A percentile compares a stretch with the other conserved stretches of the same genome.
phyloP scores from a whole-genome alignment of 495 filamentous ascomycete species.

The Parathielavia hyrcaniae region DNA sequence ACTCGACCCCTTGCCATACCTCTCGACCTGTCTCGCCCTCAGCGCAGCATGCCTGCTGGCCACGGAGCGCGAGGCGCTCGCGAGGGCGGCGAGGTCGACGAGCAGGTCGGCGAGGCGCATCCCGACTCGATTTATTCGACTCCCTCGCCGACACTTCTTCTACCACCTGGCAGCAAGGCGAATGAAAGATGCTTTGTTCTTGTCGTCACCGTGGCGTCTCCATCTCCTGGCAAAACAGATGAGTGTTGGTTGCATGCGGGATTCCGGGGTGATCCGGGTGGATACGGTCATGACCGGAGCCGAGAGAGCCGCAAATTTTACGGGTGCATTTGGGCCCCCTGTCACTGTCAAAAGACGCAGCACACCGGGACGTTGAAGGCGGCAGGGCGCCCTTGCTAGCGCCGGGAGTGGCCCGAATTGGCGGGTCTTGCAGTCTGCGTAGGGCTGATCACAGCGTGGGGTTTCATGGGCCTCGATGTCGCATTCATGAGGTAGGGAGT shows the following conservation, averaged over 20 bases:
- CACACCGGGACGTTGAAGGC: not conserved
- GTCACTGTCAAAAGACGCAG: too few species aligned
- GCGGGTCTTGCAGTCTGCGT: slow-evolving; percentile 11
- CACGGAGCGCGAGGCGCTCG: slow-evolving; percentile 69
- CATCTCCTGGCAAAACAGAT: not conserved
- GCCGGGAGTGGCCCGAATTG: slow-evolving; percentile 16
- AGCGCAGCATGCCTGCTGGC: slow-evolving; percentile 74
- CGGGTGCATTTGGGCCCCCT: slow-evolving; percentile 5
- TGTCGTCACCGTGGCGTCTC: not conserved
- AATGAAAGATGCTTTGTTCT: not conserved
- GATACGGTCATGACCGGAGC: not conserved
- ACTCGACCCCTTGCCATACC: slow-evolving; percentile 70
- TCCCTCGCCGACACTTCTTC: not conserved
- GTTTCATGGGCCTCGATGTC: not conserved
- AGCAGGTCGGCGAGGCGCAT: slow-evolving; percentile 51
- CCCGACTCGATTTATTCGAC: slow-evolving; percentile 1
- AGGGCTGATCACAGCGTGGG: not conserved
- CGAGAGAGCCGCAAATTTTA: slow-evolving; percentile 18
- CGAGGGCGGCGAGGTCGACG: slow-evolving; percentile 71
- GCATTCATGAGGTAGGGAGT: too few species aligned
- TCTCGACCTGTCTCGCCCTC: slow-evolving; percentile 68
- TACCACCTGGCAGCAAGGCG: not conserved
- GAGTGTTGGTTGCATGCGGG: not conserved
- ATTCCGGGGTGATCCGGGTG: not conserved
- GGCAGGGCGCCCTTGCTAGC: slow-evolving; percentile 18